These are phyloP conservation scores for Millerozyma miso DNA, from an alignment of 805 yeast genomes.

Conservation along the genomic window DNA sequence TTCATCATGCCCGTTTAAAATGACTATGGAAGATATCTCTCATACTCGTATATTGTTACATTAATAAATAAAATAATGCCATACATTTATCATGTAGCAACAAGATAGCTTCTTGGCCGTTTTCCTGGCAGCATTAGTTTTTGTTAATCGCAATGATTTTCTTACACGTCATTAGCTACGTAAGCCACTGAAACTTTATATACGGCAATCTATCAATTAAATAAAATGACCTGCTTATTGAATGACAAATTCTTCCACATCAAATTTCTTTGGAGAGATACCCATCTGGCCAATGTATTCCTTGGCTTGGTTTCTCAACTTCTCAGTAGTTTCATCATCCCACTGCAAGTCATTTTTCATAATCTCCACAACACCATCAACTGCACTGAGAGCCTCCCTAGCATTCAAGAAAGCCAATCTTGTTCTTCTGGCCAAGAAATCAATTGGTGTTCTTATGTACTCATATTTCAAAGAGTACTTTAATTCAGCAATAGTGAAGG, in stretches of 20 bases:
- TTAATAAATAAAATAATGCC: too few relatives aligned
- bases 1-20: too few relatives aligned
- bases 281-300: conserved; percentile 66
- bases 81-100: too few relatives aligned
- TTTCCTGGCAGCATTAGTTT: too few relatives aligned
- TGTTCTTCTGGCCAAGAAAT: conserved; percentile 88
- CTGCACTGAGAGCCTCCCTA: conserved; percentile 71
- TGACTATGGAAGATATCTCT: too few relatives aligned
- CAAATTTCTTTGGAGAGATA: conserved; percentile 23
- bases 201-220: neutral
- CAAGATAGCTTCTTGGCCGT: too few relatives aligned
- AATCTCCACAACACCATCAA: conserved; percentile 80
- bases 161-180: neutral
- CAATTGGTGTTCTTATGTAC: conserved; percentile 82
- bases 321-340: conserved; percentile 55
- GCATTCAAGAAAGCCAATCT: conserved; percentile 90
- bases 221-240: conserved; percentile 16
- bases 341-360: conserved; percentile 80
- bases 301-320: conserved; percentile 48
- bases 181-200: neutral
- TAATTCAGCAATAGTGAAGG: conserved; percentile 89
- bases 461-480: conserved; percentile 77
- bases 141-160: neutral
- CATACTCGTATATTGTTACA: too few relatives aligned
- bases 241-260: conserved; percentile 20